Conservation (phyloP, 1,139 yeast genomes). For the Zhuliangozyma blackwelliae region DNA sequence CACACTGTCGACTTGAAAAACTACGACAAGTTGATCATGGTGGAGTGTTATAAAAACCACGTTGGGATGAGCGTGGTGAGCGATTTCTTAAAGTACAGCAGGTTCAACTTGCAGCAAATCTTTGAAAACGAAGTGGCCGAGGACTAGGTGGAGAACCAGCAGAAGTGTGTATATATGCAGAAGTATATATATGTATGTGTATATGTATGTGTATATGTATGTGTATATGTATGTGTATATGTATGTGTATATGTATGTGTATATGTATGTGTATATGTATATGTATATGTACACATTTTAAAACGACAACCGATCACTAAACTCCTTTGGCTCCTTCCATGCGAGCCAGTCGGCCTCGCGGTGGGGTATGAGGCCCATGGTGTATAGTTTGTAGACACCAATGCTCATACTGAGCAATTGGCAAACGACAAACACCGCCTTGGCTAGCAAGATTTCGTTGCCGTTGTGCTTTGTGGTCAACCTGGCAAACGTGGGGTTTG, state of each 20-base stretch:
- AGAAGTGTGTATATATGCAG: background rate
- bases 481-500: constrained; percentile 42
- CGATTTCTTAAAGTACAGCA: constrained; percentile 51
- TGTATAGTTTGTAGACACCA: constrained; percentile 80
- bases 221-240: background rate
- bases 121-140: constrained; percentile 38
- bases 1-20: constrained; percentile 79
- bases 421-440: constrained; percentile 45
- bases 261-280: background rate
- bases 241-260: constrained; percentile 1
- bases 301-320: constrained; percentile 21
- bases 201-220: background rate
- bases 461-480: constrained; percentile 33
- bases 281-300: background rate
- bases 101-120: constrained; percentile 62
- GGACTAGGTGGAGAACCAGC: background rate
- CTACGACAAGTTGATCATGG: constrained; percentile 72
- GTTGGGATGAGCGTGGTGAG: constrained; percentile 79
- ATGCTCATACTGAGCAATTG: constrained; percentile 65
- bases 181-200: background rate
- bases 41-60: constrained; percentile 83
- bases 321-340: constrained; percentile 55
- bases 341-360: constrained; percentile 87
- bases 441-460: constrained; percentile 38
- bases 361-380: constrained; percentile 90